A percentile compares a stretch with the other conserved stretches of the same genome.
Conservation (phyloP, 768 basidiomycete genomes). For the Butyriboletus loyo region DNA sequence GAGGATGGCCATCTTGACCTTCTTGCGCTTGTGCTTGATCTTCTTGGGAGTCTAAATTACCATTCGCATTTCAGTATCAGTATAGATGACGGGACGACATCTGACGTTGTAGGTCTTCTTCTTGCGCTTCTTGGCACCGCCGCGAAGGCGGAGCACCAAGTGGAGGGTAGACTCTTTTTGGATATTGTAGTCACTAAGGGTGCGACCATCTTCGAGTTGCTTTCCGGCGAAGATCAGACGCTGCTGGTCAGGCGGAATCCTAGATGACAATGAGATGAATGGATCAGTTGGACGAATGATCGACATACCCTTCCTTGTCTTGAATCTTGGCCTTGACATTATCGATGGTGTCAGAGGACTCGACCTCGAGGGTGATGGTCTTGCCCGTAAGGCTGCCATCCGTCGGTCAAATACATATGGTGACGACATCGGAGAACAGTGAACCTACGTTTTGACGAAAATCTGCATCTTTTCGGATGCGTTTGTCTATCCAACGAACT, state of each 20-base stretch:
- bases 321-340: constrained; percentile 98
- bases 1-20: constrained; percentile 99
- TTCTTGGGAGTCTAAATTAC: constrained; percentile 85
- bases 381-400: constrained; percentile 88
- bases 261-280: constrained; percentile 26
- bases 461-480: constrained; percentile 89
- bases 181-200: constrained; percentile 93
- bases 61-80: constrained; percentile 3
- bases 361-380: constrained; percentile 97
- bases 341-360: constrained; percentile 96
- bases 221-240: constrained; percentile 99
- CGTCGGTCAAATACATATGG: constrained; percentile 1
- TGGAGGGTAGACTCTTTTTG: constrained; percentile 99
- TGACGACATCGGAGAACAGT: background rate
- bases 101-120: constrained; percentile 98
- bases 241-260: constrained; percentile 92
- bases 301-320: constrained; percentile 87
- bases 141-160: constrained; percentile 94
- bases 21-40: constrained; percentile 99
- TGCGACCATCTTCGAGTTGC: constrained; percentile 98
- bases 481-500: constrained; percentile 85
- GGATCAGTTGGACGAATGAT: background rate
- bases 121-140: constrained; percentile 99
- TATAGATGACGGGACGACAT: background rate
- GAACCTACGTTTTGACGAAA: constrained; percentile 90